Base-by-base conservation (phyloP, 2,329 filamentous ascomycete genomes). In the Rutstroemia sp. region DNA sequence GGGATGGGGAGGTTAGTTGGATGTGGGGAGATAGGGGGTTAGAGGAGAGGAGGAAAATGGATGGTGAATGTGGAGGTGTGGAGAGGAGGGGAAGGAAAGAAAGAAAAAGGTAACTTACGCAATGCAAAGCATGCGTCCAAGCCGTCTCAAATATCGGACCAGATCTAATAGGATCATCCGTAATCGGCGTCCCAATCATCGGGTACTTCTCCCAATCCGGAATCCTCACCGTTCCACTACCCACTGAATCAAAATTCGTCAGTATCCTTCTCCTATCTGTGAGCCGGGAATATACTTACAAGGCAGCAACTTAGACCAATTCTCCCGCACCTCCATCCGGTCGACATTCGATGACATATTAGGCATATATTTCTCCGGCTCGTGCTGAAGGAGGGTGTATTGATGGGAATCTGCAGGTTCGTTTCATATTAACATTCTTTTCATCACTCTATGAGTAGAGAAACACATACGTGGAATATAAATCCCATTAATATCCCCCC, bases 111-210 rank as follows among this genome's bases (percentile, higher is more conserved):
- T 2, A 27, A 56, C 57, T 42, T 58, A 66, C 63, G 50, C 68
- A 71, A 51, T 70, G 68, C 5, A 70, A 54, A 4, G 69, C 67
- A 51, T 70, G 68, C 0, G 69, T 70, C 69, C 68, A 71, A 0
- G 65, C 65, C 4, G 68, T 68, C 62, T 71, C 68, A 46, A 63
- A 70, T 4, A 70, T 50, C 0, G 68, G 60, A 5, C 68, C 68
- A 0, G 58, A 58, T 2, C 65, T 64, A 16, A 68, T 64, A 14
- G 68, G 67, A 50, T 71, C 68, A 34, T 67, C 60, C 16, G 57
- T 56, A 21, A 71, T 67, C 1, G 67, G 69, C 12, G 67, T 60
- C 8, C 69, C 68, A 7, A 71, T 59, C 47, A 69, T 60, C 5
- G 69, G 68, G 49, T 71, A 58, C 23, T 67, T 36, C 50, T 63